Evolutionary conservation across 257 asterid genomes (phyloP), one percentile per base, ranked within the genome.

Genomic region (Coffea canephora): DNA sequence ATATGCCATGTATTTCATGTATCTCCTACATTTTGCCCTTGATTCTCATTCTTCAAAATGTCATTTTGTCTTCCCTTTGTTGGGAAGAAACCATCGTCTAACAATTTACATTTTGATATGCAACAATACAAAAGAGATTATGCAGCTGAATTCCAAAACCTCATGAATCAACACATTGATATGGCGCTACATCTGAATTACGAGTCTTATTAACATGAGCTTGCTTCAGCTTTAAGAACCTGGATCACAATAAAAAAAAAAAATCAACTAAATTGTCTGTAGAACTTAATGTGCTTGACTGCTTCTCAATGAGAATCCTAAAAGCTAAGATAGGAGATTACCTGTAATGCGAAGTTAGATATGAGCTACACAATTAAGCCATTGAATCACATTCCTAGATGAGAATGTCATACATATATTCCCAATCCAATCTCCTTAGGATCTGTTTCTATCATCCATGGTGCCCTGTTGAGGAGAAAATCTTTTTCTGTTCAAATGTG

Each of bases 371-470:
- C 19, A 67, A 12, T 3, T 34, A 4, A 8, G 55, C 55, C 45
- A 74, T 57, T 23, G 52, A 46, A 16, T n/a, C 27, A 13, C 27
- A 23, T 46, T n/a, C n/a, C 36, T 65, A 19, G 48, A 13, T 57
- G 49, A 64, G 21, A 12, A 80, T 77, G 55, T 87, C 77, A 82
- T 15, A 21, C 85, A 82, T 89, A 95, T 54, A 94, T 96, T 77
- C 99, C 98, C 8, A 96, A 88, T 19, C 98, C 99, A 31, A 93
- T 36, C 86, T 94, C 97, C 86, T 93, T 93, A 13, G 98, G 97
- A 79, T 90, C 77, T 50, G 94, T 91, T 87, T 93, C 99, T 59
- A 93, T 97, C 98, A 96, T 96, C 99, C 97, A 94, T 7, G 98
- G 99, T 77, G 98, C 95, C 89, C 98, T 94, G 82, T 69, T 36